phyloP scores from a whole-genome alignment of 352 stramenopile genomes.

The Peronospora belbahrii region DNA sequence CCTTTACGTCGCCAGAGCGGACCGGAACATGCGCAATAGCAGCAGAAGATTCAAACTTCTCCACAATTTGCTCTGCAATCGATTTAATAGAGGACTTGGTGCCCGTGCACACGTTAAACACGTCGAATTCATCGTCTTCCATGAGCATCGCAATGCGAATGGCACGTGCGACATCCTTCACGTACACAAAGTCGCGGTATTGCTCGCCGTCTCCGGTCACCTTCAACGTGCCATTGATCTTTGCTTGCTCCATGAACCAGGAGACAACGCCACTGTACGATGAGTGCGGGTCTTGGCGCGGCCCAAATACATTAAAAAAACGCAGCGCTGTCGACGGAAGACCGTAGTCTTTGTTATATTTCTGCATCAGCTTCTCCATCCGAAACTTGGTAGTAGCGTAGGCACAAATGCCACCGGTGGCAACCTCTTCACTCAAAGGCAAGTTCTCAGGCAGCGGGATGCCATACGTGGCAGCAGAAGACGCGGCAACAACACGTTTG shows the following conservation, averaged over 20 bases:
- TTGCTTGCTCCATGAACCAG: constrained; percentile 84
- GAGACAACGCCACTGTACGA: constrained; percentile 80
- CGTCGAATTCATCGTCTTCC: constrained; percentile 57
- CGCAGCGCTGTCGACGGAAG: constrained; percentile 70
- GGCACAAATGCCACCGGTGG: constrained; percentile 68
- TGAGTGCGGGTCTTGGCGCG: constrained; percentile 73
- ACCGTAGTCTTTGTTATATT: constrained; percentile 59
- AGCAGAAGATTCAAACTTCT: constrained; percentile 58
- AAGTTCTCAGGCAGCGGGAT: constrained; percentile 55
- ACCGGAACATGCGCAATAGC: constrained; percentile 59
- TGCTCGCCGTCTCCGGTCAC: constrained; percentile 70
- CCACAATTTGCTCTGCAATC: constrained; percentile 56
- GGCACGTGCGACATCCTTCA: constrained; percentile 77
- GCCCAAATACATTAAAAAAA: constrained; percentile 84
- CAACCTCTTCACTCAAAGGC: constrained; percentile 60
- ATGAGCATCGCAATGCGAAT: constrained; percentile 76
- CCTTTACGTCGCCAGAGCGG: constrained; percentile 72
- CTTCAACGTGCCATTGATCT: constrained; percentile 76
- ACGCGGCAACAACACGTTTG: constrained; percentile 74
- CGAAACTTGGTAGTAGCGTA: constrained; percentile 82
- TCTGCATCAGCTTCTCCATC: constrained; percentile 75
- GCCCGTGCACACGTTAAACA: constrained; percentile 82
- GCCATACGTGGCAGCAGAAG: constrained; percentile 72
- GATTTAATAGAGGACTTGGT: constrained; percentile 61
- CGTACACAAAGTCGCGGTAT: constrained; percentile 82